Percentiles rank a stretch among this genome's conserved stretches.
Evolutionary conservation across 192 early-diverging fungal species (phyloP).

Genomic region (Coemansia javaensis): DNA sequence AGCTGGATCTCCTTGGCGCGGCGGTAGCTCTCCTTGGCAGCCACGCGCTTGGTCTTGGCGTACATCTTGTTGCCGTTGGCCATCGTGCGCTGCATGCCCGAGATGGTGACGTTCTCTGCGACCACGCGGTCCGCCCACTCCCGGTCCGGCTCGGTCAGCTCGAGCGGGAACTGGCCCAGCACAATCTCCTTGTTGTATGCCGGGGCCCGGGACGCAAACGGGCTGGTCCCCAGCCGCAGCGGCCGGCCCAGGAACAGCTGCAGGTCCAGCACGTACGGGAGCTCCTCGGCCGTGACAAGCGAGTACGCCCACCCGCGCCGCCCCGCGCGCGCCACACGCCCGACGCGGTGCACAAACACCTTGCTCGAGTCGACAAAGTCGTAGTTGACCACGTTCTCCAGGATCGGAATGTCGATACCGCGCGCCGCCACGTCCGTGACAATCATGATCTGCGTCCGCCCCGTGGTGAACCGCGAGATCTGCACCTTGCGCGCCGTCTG

Average conservation of each 20-base stretch:
- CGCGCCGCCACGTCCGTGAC: constrained; percentile 99
- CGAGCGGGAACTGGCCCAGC: constrained; percentile 69
- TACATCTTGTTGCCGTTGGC: constrained; percentile 87
- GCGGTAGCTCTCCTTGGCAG: constrained; percentile 80
- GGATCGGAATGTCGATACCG: constrained; percentile 97
- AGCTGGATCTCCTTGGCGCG: constrained; percentile 79
- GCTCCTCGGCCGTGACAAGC: constrained; percentile 79
- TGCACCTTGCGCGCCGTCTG: constrained; percentile 86
- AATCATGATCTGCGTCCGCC: constrained; percentile 72
- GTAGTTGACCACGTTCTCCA: constrained; percentile 97
- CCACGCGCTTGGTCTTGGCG: constrained; percentile 70
- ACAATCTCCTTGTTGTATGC: constrained; percentile 78
- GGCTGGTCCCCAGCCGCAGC: constrained; percentile 52
- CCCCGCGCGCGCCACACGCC: constrained; percentile 94
- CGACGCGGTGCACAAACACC: constrained; percentile 95
- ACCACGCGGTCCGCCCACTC: constrained; percentile 69
- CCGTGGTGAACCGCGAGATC: constrained; percentile 77
- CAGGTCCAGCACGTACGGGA: constrained; percentile 90
- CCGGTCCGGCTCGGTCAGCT: constrained; percentile 62
- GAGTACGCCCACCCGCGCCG: constrained; percentile 89
- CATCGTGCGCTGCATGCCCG: constrained; percentile 60
- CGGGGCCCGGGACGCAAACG: constrained; percentile 24
- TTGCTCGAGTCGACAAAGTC: constrained; percentile 91
- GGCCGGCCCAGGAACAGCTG: constrained; percentile 86
- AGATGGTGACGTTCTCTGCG: constrained; percentile 57